phyloP scores from a whole-genome alignment of 129 eudicot species.

The Cynara cardunculus region DNA sequence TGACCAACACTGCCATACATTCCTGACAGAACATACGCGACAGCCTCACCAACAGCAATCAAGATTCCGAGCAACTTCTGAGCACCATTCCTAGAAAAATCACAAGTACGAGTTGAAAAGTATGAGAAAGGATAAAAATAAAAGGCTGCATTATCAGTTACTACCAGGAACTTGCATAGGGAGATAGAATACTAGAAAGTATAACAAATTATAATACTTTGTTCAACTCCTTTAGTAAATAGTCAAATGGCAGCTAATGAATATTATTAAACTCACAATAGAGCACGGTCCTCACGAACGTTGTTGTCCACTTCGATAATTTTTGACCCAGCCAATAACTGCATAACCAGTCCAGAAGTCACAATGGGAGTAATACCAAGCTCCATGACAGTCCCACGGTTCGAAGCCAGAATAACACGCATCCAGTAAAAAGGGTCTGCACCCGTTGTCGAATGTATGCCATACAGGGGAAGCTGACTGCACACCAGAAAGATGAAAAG shows the following conservation, averaged over 20 bases:
- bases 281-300: constrained; percentile 58
- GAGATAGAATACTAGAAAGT: neutral
- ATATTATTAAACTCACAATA: constrained; percentile 35
- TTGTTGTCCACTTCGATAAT: constrained; percentile 50
- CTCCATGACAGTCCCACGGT: constrained; percentile 58
- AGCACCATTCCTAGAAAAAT: constrained; percentile 57
- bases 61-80: constrained; percentile 69
- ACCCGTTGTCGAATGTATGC: constrained; percentile 54
- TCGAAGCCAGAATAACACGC: constrained; percentile 61
- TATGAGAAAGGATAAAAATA: neutral
- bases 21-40: constrained; percentile 66
- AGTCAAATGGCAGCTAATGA: neutral
- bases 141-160: no score
- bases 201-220: neutral
- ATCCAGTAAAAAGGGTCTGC: constrained; percentile 67
- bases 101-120: neutral
- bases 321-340: constrained; percentile 45
- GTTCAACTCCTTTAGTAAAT: neutral
- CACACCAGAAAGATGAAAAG: constrained; percentile 57
- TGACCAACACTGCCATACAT: constrained; percentile 73
- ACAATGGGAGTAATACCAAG: constrained; percentile 52
- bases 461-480: constrained; percentile 69
- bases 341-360: constrained; percentile 51
- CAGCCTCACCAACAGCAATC: constrained; percentile 77
- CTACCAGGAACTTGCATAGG: no score